Base-by-base conservation (phyloP, 176 grass and related monocot species). In the Puccinellia tenuiflora region DNA sequence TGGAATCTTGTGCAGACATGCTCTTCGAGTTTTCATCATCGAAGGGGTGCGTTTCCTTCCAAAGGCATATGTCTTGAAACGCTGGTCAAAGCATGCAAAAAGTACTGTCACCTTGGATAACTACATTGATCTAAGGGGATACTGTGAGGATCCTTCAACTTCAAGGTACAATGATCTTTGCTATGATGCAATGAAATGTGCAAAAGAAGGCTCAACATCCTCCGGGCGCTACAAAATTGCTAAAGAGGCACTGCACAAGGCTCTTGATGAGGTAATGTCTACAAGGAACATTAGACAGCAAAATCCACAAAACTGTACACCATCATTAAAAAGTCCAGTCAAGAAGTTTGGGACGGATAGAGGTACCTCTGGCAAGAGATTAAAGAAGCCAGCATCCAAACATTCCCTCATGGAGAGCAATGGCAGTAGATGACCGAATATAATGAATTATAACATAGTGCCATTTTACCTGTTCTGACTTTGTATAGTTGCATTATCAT, bases 61-160 rank as follows among this genome's bases (percentile, higher is more conserved):
- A 51, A 93, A 88, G 68, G 73, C 89, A 64, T 95, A 91, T 83
- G 90, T 96, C 34, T 81, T 99, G 83, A 96, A 95, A 91, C 89
- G 91, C 77, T 99, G 96, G 96, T 92, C 96, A 68, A 99, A 90
- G 21, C 89, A 99, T 93, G 91, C 87, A 50, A 95, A 95, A 90
- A 92, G 79, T 68, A 83, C 51, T 61, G 46, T 34, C 82, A 73
- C 75, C 38, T 80, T 90, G 81, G 89, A 93, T 90, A 81, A 84
- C 34, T 93, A 86, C 83, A 42, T 88, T 78, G 93, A 93, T 70
- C 85, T 95, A 33, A 93, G 90, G 79, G 79, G 61, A 80, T 86
- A 37, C 26, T 22, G 40, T 78, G 91, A 93, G 8, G 89, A 96
- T 30, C 69, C 69, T 73, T 73, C 69, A 30, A 50, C 69, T 73